Base-by-base conservation (phyloP, 1,139 yeast genomes). In the Protomyces macrosporus region DNA sequence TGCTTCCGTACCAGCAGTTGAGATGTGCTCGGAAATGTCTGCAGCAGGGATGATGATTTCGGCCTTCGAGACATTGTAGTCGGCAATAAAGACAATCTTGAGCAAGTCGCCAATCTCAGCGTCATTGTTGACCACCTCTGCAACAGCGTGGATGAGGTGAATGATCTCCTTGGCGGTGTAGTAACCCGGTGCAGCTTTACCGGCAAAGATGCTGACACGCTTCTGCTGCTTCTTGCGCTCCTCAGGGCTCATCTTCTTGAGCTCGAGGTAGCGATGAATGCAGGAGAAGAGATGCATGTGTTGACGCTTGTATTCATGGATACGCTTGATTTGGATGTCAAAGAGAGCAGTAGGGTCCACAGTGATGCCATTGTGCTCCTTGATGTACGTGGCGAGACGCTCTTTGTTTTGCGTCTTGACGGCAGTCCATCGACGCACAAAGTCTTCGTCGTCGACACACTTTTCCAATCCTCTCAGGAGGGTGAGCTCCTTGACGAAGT, bases 1-100 rank as follows among this genome's bases (percentile, higher is more conserved):
- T 34, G 96, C 97, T 75, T 90, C 98, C 33, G 98, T 90, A 71
- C 98, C 98, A 9, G 97, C 97, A 57, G 97, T 90, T n/a, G 97
- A 90, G 70, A 90, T 91, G 77, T 90, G 98, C 76, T 90, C 95
- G 58, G 95, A 87, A 72, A 90, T 80, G 74, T 90, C 97, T 53
- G 93, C 85, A 16, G 93, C 97, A 32, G 97, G 97, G 69, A 84
- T 81, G 72, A 91, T 89, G 66, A 90, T 83, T 77, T 91, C 97
- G 0, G 97, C 97, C 77, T 90, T 90, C 59, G 96, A 88, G 57
- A 90, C 97, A 72, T 90, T 90, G 77, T 90, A 90, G 74, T 90
- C 97, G 45, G 96, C 96, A 69, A 90, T 82, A 73, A 88, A 90
- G 35, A 88, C 90, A 67, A 89, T 96, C 78, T 90, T 90, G 71